Evolutionary conservation across 129 eudicot genomes (phyloP), one percentile per base, ranked within the genome.

Genomic region (Saussurea involucrata): DNA sequence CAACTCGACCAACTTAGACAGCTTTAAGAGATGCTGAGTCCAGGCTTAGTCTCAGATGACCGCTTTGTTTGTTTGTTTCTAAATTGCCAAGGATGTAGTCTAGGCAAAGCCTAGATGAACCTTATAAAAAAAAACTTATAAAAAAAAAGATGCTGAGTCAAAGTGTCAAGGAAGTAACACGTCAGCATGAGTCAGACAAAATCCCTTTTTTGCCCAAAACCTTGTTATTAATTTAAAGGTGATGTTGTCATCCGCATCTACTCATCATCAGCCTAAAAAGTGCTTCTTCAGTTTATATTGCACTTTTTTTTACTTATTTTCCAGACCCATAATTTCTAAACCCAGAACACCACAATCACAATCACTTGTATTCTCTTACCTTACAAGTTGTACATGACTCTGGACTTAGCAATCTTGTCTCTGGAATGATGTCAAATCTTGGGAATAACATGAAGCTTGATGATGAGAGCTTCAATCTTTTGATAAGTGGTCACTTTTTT

Each of bases 181-280:
- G 78, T 80, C 89, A 88, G 46, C 53, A 57, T 85, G 92, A 85
- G 89, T 80, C 61, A 27, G 92, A 88, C 92, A 88, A 80, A 83
- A 73, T 34, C 34, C 64, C 76, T 87, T 82, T 84, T 78, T 69
- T 55, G 36, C 24, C 65, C 76, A 55, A 77, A 75, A n/a, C 70
- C 60, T 40, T 49, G 22, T 55, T 55, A 40, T 76, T 74, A 49
- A 63, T 65, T 73, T 78, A 78, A 28, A 21, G 79, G 60, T 81
- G 83, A 71, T 82, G 68, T 77, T 81, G 87, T 88, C 92, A 78
- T 82, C 77, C 63, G 78, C 80, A 74, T 74, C 80, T 37, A 80
- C 71, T 80, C 76, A 80, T 80, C 69, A 74, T 74, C 63, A 36
- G 34, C 75, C 80, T 61, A 55, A 73, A 86, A 86, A 73, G 87